Evolutionary conservation across 1,284 basidiomycete genomes (phyloP), one percentile per base, ranked within the genome.

Genomic region (Bjerkandera adusta): DNA sequence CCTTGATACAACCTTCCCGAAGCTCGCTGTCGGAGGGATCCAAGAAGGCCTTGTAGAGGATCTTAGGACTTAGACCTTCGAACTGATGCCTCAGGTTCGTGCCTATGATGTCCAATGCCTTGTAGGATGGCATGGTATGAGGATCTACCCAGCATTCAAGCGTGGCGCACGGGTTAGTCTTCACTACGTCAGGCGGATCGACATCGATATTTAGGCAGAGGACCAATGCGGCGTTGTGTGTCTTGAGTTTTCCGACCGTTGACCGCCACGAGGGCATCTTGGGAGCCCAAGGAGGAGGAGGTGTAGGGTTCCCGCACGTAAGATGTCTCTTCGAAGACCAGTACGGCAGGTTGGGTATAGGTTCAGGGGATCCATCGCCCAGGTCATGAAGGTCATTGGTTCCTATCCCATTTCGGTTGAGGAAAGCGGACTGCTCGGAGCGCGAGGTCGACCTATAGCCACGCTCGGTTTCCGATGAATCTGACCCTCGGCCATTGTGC

Each of bases 101-200:
- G 7, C 92, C 92, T 53, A 95, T 93, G 35, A 89, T 85, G 60
- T 94, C 91, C 15, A 93, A 73, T 34, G 92, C 94, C 65, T 96
- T 96, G 51, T 88, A 82, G 1, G 86, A 87, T 18, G 87, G 89
- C 73, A 94, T 80, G 22, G 85, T 87, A 53, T 89, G 87, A 2
- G 96, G 96, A 68, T 99, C 96, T 35, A 98, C 90, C 96, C 96
- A 99, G 57, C 93, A 95, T 68, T 99, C 96, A 43, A 97, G 76
- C 43, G 90, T 87, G 0, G 96, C 94, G 61, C 93, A 97, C 1
- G 96, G 97, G 55, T 89, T 91, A 7, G 97, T 98, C 75, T 98
- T 99, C 69, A 97, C 89, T 40, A 97, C 77, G 62, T 99, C 96
- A 48, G 96, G 96, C 13, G 96, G 96, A 62, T 99, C 96, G 34